A percentile compares a stretch with the other conserved stretches of the same genome.
These are phyloP conservation scores for Mortierella antarctica DNA, from an alignment of 192 early-diverging fungal genomes.

Conservation along the genomic window DNA sequence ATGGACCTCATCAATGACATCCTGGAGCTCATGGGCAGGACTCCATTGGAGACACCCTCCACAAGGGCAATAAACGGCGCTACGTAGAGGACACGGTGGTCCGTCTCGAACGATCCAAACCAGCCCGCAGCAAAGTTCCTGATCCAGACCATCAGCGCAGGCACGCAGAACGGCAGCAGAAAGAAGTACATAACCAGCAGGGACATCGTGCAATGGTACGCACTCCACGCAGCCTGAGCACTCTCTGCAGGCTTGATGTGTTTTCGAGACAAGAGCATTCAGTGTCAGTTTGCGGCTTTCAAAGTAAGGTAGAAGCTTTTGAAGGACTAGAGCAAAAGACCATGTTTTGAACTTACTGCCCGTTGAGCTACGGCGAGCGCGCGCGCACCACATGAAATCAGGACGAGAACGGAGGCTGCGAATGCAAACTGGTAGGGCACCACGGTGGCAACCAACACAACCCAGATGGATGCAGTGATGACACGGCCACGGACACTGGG, in stretches of 20 bases:
- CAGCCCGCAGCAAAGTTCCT: slow-evolving; percentile 76
- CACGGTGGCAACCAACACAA: slow-evolving; percentile 67
- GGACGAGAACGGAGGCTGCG: slow-evolving; percentile 69
- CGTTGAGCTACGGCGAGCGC: slow-evolving; percentile 41
- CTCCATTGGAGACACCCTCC: slow-evolving; percentile 41
- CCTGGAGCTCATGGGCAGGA: slow-evolving; percentile 41
- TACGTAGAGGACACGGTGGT: slow-evolving; percentile 67
- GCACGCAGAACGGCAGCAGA: slow-evolving; percentile 72
- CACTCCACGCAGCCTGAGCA: slow-evolving; percentile 27
- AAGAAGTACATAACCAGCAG: slow-evolving; percentile 71
- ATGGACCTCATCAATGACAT: slow-evolving; percentile 56
- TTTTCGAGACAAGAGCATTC: neutral
- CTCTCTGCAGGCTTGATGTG: neutral
- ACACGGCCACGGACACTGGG: too few species aligned
- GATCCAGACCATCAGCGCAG: slow-evolving; percentile 79
- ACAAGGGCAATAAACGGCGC: slow-evolving; percentile 60
- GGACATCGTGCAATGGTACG: slow-evolving; percentile 66
- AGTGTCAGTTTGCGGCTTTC: neutral
- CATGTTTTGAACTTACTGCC: slow-evolving; percentile 34
- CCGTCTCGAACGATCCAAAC: slow-evolving; percentile 74
- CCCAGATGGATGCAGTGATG: too few species aligned
- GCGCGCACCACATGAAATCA: slow-evolving; percentile 61
- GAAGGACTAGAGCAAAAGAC: neutral
- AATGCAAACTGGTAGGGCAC: slow-evolving; percentile 86
- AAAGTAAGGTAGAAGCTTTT: neutral